Evolutionary conservation across 2,329 filamentous ascomycete species (phyloP).

Genomic region (Colletotrichum coccodes): DNA sequence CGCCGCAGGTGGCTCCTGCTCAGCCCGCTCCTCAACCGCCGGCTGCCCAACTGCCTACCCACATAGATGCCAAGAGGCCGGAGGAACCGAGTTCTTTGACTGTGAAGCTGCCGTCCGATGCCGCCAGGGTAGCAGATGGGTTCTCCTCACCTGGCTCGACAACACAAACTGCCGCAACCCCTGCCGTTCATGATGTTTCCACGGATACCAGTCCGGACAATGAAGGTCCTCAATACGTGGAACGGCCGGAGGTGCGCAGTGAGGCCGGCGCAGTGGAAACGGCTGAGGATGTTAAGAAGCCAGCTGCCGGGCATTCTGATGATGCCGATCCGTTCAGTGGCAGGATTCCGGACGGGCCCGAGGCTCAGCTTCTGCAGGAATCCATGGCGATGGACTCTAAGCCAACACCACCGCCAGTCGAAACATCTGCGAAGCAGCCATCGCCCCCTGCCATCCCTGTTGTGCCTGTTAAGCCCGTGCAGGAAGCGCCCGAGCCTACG

Average conservation of each 20-base stretch:
- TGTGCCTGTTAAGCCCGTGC: neutral
- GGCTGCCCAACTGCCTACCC: conserved; percentile 31
- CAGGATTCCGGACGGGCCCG: conserved; percentile 43
- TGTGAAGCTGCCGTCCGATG: conserved; percentile 48
- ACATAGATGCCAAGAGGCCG: conserved; percentile 47
- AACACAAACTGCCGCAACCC: conserved; percentile 78
- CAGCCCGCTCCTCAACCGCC: neutral
- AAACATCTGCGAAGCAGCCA: conserved; percentile 21
- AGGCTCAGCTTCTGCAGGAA: conserved; percentile 58
- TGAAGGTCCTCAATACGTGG: conserved; percentile 67
- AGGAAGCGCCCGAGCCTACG: neutral
- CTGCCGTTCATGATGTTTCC: conserved; percentile 73
- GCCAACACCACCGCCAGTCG: conserved; percentile 25
- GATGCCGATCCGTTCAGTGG: conserved; percentile 28
- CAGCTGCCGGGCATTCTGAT: conserved; percentile 11
- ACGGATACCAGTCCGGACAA: conserved; percentile 80
- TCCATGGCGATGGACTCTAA: conserved; percentile 40
- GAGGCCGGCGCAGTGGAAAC: conserved; percentile 47
- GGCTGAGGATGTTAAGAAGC: conserved; percentile 34
- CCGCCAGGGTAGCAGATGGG: conserved; percentile 51
- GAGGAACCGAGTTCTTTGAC: conserved; percentile 34
- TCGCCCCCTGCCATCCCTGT: conserved; percentile 6
- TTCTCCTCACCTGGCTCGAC: conserved; percentile 72
- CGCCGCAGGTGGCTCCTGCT: neutral
- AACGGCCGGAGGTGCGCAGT: conserved; percentile 52